Evolutionary conservation across 148 eudicot species (phyloP).

Genomic region (Vaccinium darrowii): DNA sequence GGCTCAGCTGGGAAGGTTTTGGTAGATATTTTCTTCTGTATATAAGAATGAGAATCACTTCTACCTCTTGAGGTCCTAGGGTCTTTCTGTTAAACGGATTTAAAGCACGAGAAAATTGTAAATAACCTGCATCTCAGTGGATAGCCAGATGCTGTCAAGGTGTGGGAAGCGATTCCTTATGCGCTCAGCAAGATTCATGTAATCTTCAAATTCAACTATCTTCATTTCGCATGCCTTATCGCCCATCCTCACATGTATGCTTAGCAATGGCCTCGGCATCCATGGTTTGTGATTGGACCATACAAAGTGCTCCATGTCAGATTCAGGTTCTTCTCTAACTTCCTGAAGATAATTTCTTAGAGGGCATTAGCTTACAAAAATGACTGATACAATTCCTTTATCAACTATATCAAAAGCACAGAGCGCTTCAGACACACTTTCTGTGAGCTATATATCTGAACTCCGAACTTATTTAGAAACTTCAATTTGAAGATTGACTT

Average conservation of each 20-base stretch:
- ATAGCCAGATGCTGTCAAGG: conserved; percentile 74
- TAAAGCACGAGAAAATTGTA: neutral
- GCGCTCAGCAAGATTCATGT: conserved; percentile 70
- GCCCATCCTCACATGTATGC: conserved; percentile 97
- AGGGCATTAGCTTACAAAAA: neutral
- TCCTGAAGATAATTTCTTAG: conserved; percentile 32
- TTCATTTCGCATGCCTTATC: conserved; percentile 96
- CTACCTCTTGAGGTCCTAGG: neutral
- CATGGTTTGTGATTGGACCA: conserved; percentile 88
- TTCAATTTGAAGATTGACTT: neutral
- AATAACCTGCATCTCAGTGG: conserved; percentile 89
- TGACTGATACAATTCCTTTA: neutral
- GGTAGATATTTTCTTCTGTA: neutral
- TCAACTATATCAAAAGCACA: neutral
- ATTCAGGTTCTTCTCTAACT: conserved; percentile 11
- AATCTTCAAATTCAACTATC: conserved; percentile 72
- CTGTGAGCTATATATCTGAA: neutral
- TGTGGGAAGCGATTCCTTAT: conserved; percentile 64
- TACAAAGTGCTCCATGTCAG: conserved; percentile 66
- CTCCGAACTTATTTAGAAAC: neutral
- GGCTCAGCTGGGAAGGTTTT: too few species aligned
- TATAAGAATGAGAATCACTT: neutral
- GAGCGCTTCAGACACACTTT: neutral
- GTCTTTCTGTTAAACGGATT: neutral
- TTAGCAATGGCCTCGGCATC: conserved; percentile 80